phyloP scores from a whole-genome alignment of 2,329 filamentous ascomycete genomes.

The Diaporthe vaccinii region DNA sequence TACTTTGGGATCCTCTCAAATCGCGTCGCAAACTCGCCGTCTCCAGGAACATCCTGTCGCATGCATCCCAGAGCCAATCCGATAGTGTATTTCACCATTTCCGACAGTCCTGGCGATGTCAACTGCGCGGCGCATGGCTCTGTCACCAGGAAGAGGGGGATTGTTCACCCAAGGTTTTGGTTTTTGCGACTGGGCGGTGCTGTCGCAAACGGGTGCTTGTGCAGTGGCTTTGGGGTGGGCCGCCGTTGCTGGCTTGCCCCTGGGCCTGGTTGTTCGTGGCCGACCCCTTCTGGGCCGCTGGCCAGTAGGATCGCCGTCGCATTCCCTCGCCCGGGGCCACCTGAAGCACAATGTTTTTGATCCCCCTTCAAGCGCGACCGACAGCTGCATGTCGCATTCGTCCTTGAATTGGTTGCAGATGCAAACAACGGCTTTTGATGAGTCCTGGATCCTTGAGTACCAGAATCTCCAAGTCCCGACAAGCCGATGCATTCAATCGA shows the following conservation, averaged over 20 bases:
- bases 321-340: conserved; percentile 36
- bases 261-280: conserved; percentile 27
- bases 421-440: neutral
- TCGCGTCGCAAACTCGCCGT: conserved; percentile 34
- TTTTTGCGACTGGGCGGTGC: conserved; percentile 34
- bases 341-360: conserved; percentile 47
- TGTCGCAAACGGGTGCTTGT: conserved; percentile 16
- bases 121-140: conserved; percentile 17
- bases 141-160: conserved; percentile 31
- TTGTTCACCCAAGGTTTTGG: conserved; percentile 22
- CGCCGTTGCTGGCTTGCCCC: conserved; percentile 28
- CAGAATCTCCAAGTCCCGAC: neutral
- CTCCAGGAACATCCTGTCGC: conserved; percentile 10
- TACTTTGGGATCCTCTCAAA: neutral
- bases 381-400: neutral
- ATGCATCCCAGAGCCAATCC: conserved; percentile 8
- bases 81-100: neutral
- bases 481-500: conserved; percentile 32
- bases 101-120: neutral
- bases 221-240: conserved; percentile 25
- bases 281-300: conserved; percentile 37
- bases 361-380: neutral
- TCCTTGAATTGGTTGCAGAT: conserved; percentile 10
- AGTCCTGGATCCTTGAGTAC: neutral
- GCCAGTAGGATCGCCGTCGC: conserved; percentile 47